Conservation (phyloP, 2,329 filamentous ascomycete genomes). For the Phaeomoniella chlamydospora region DNA sequence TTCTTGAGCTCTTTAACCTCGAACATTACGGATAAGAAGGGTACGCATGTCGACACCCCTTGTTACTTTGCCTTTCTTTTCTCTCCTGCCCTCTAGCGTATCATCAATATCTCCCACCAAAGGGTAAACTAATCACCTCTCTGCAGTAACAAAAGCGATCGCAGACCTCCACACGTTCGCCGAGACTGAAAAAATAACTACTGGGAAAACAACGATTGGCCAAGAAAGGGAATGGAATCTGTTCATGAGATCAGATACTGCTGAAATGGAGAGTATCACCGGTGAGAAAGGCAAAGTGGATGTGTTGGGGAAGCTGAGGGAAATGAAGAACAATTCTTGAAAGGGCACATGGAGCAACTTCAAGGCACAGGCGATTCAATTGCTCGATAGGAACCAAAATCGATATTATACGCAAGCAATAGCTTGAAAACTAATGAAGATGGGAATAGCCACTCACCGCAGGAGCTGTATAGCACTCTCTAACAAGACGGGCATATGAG, state of each 20-base stretch:
- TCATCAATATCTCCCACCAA: conserved; percentile 59
- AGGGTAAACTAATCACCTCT: too few species aligned
- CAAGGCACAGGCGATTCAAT: too few species aligned
- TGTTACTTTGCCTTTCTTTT: too few species aligned
- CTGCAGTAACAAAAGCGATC: conserved; percentile 45
- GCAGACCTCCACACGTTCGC: conserved; percentile 66
- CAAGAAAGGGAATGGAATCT: conserved; percentile 94
- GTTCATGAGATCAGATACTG: conserved; percentile 78
- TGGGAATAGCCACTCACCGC: too few species aligned
- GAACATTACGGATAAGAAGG: background rate
- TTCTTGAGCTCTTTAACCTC: conserved; percentile 39
- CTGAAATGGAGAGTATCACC: conserved; percentile 68
- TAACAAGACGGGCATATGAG: too few species aligned
- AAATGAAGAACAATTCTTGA: conserved; percentile 58
- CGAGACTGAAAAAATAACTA: conserved; percentile 69
- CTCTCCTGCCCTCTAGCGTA: too few species aligned
- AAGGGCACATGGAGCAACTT: too few species aligned
- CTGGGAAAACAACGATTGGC: conserved; percentile 90
- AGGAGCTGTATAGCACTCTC: too few species aligned
- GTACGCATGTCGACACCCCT: too few species aligned
- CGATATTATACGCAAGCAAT: too few species aligned
- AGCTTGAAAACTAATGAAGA: too few species aligned
- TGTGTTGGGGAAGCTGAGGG: conserved; percentile 73
- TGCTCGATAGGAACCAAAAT: too few species aligned
- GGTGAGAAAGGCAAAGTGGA: conserved; percentile 66